phyloP scores from a whole-genome alignment of 495 filamentous ascomycete genomes.

The Tuber borchii region DNA sequence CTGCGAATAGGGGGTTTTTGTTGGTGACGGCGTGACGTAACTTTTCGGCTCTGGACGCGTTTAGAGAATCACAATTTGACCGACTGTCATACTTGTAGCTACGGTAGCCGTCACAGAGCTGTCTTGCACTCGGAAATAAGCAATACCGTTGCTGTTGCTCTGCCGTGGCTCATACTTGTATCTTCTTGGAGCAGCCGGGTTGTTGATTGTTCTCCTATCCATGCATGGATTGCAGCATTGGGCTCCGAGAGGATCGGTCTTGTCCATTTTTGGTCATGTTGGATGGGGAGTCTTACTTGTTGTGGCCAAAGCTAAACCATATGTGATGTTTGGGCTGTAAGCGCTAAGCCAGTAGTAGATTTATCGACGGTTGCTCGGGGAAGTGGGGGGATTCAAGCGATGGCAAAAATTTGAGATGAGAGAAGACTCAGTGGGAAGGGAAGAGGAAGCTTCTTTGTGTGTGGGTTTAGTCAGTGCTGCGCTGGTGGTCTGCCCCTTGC shows the following conservation, averaged over 20 bases:
- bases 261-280: background rate
- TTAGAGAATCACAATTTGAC: background rate
- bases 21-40: background rate
- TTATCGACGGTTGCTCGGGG: background rate
- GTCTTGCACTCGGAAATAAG: background rate
- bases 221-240: background rate
- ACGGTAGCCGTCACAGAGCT: background rate
- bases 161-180: background rate
- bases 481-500: background rate
- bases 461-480: background rate
- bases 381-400: background rate
- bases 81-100: background rate
- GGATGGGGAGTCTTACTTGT: background rate
- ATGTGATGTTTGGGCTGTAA: background rate
- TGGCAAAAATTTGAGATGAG: background rate
- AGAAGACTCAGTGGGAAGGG: background rate
- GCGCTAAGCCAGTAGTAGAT: background rate
- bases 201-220: background rate
- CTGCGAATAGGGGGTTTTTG: conserved; percentile 1
- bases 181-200: background rate
- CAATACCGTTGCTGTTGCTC: background rate
- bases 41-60: background rate
- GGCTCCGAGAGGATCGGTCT: background rate
- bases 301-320: background rate
- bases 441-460: background rate